These are phyloP conservation scores for Rhizoclosmatium sp. DNA, from an alignment of 192 early-diverging fungal genomes.

Conservation along the genomic window DNA sequence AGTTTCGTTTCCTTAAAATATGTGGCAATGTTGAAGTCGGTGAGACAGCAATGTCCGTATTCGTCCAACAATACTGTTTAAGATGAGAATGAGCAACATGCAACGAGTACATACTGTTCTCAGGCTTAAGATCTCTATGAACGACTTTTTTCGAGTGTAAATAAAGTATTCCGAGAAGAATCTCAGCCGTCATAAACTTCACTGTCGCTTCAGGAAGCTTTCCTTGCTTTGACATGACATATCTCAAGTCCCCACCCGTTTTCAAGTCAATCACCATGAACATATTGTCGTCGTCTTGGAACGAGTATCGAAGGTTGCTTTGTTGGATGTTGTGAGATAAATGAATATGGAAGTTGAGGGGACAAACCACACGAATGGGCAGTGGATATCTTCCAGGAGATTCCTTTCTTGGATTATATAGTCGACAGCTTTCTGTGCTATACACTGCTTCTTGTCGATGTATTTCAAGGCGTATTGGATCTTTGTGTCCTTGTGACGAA, in stretches of 20 bases:
- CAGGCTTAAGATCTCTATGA: conserved; percentile 59
- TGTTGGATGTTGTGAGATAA: conserved; percentile 59
- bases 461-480: conserved; percentile 92
- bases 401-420: conserved; percentile 92
- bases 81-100: conserved; percentile 75
- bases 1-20: conserved; percentile 69
- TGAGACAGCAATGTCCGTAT: conserved; percentile 87
- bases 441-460: conserved; percentile 91
- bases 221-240: conserved; percentile 49
- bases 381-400: conserved; percentile 56
- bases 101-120: conserved; percentile 36
- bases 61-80: conserved; percentile 74
- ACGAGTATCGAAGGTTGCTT: conserved; percentile 69
- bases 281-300: conserved; percentile 71
- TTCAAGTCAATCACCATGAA: conserved; percentile 71
- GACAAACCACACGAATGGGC: conserved; percentile 21
- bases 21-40: conserved; percentile 96
- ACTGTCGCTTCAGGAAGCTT: conserved; percentile 53
- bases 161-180: conserved; percentile 51
- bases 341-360: background rate
- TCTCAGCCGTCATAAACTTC: conserved; percentile 52
- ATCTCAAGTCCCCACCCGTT: conserved; percentile 66
- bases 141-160: conserved; percentile 57
- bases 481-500: conserved; percentile 84
- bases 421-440: conserved; percentile 81